Evolutionary conservation across 2,329 filamentous ascomycete genomes (phyloP).

Genomic region (Bimuria novae-zelandiae): DNA sequence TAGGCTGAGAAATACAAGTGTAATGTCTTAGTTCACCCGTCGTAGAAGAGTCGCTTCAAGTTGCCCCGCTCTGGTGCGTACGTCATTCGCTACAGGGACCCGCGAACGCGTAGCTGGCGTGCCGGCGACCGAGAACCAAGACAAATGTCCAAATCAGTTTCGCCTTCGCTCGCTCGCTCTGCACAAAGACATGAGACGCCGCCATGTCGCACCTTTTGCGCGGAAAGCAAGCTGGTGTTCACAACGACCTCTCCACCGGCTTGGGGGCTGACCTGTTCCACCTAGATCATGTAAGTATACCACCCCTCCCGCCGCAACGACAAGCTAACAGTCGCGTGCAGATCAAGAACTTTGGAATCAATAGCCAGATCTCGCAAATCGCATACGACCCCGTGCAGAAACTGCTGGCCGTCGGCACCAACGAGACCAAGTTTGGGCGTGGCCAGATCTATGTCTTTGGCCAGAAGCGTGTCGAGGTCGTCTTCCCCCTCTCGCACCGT

Average conservation of each 20-base stretch:
- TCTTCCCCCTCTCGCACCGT: constrained; percentile 70
- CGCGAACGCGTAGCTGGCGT: constrained; percentile 3
- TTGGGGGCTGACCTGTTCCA: constrained; percentile 78
- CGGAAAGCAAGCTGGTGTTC: constrained; percentile 90
- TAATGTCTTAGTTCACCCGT: too few species aligned
- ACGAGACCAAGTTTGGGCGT: constrained; percentile 80
- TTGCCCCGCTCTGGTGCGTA: constrained; percentile 2
- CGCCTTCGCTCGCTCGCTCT: not conserved
- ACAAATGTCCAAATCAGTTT: constrained; percentile 3
- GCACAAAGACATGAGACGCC: constrained; percentile 37
- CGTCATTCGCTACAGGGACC: constrained; percentile 8
- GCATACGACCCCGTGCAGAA: constrained; percentile 95
- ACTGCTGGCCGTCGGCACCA: constrained; percentile 88
- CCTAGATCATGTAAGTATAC: constrained; percentile 71
- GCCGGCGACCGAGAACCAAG: constrained; percentile 9
- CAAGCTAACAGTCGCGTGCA: constrained; percentile 27
- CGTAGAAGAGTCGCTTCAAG: not conserved
- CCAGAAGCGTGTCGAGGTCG: constrained; percentile 76
- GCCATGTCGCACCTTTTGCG: constrained; percentile 85
- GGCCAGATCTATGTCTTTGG: constrained; percentile 92
- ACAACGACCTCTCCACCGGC: constrained; percentile 84
- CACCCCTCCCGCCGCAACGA: not conserved
- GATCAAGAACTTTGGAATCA: constrained; percentile 60
- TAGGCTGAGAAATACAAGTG: too few species aligned
- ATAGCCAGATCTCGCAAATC: constrained; percentile 69